Evolutionary conservation across 2,329 filamentous ascomycete species (phyloP).

Genomic region (Ambrosiella xylebori): DNA sequence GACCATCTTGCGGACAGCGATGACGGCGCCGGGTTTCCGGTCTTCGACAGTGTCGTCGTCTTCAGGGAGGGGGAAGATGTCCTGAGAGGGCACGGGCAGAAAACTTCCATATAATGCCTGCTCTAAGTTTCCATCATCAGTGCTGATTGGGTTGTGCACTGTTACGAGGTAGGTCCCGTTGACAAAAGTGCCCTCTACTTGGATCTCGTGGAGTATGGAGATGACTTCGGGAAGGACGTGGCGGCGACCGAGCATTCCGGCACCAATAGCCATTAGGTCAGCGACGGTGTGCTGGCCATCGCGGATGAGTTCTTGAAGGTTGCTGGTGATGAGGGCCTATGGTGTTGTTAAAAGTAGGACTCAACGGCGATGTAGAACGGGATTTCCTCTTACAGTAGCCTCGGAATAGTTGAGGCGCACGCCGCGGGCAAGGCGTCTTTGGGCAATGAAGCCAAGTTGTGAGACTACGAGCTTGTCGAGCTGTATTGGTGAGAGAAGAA

Average conservation of each 20-base stretch:
- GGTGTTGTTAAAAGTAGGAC: background rate
- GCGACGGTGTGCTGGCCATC: conserved; percentile 87
- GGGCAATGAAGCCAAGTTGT: conserved; percentile 72
- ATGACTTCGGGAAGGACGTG: conserved; percentile 77
- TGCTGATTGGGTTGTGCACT: conserved; percentile 74
- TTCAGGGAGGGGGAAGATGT: conserved; percentile 49
- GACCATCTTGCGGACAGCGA: conserved; percentile 52
- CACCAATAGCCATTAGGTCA: conserved; percentile 81
- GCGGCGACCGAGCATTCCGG: conserved; percentile 81
- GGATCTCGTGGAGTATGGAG: conserved; percentile 62
- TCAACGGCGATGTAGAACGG: no score
- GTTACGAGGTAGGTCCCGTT: conserved; percentile 88
- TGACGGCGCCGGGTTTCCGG: conserved; percentile 63
- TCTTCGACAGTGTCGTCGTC: conserved; percentile 27
- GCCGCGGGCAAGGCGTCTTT: conserved; percentile 72
- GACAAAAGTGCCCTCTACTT: conserved; percentile 87
- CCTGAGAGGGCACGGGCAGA: conserved; percentile 55
- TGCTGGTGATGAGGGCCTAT: conserved; percentile 66
- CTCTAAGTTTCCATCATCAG: conserved; percentile 72
- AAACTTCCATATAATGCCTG: conserved; percentile 84
- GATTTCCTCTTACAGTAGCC: conserved; percentile 43
- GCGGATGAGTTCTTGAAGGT: conserved; percentile 89
- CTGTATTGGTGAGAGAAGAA: conserved; percentile 27
- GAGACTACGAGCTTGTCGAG: conserved; percentile 92
- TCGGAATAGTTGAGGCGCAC: conserved; percentile 82